These are phyloP conservation scores for Jatropha curcas DNA, from an alignment of 345 rosid genomes.

Conservation along the genomic window DNA sequence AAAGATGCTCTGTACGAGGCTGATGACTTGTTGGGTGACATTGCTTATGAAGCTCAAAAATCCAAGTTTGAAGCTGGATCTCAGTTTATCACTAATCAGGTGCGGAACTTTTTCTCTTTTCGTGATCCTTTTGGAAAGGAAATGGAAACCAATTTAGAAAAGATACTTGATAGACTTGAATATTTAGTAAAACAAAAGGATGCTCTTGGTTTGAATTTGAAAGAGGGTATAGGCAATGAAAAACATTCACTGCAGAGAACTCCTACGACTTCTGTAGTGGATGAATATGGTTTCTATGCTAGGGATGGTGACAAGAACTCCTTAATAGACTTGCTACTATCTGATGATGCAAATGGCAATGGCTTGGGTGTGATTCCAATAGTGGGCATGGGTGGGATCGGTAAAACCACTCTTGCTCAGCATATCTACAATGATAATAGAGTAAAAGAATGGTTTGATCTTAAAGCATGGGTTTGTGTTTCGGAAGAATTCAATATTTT, in stretches of 20 bases:
- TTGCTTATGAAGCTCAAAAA: slow-evolving; percentile 1
- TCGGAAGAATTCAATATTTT: slow-evolving; percentile 12
- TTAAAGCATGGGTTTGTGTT: slow-evolving; percentile 1
- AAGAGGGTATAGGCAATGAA: not conserved
- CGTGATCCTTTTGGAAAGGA: not conserved
- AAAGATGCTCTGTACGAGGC: slow-evolving; percentile 12
- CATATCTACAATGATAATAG: slow-evolving; percentile 4
- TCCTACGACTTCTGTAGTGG: not conserved
- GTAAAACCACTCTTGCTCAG: slow-evolving; percentile 20
- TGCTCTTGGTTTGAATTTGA: slow-evolving; percentile 7
- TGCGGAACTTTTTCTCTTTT: slow-evolving; percentile 1
- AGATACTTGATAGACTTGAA: not conserved
- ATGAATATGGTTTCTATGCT: slow-evolving; percentile 6
- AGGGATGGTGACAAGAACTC: slow-evolving; percentile 11
- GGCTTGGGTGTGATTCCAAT: slow-evolving; percentile 3
- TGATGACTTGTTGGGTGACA: slow-evolving; percentile 10
- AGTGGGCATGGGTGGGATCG: slow-evolving; percentile 17
- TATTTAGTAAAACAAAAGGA: not conserved
- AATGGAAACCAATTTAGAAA: not conserved
- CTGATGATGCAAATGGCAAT: slow-evolving; percentile 1
- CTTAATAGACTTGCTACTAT: not conserved
- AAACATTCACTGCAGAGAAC: not conserved
- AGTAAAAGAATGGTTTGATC: slow-evolving; percentile 6
- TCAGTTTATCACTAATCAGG: not conserved
- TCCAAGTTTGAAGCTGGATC: not conserved